Evolutionary conservation across 2,329 filamentous ascomycete species (phyloP).

Genomic region (Sporothrix variecibatus): DNA sequence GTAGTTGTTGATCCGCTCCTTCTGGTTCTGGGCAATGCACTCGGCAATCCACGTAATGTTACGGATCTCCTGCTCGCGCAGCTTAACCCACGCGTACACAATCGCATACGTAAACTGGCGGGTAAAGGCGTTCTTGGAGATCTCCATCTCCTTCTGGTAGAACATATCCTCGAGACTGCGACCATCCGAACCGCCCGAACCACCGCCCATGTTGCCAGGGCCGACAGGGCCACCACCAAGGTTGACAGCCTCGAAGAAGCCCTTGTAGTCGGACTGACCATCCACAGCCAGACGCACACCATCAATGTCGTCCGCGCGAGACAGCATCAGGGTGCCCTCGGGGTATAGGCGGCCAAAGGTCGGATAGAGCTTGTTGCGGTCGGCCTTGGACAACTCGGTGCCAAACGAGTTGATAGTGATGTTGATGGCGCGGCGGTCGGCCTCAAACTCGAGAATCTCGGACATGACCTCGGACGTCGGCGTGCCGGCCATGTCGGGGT

Average conservation of each 20-base stretch:
- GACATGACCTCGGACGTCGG: slow-evolving; percentile 94
- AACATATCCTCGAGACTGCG: slow-evolving; percentile 96
- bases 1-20: slow-evolving; percentile 97
- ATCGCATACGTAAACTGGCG: slow-evolving; percentile 93
- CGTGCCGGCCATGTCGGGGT: slow-evolving; percentile 82
- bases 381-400: slow-evolving; percentile 89
- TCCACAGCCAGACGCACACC: slow-evolving; percentile 92
- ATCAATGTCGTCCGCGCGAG: slow-evolving; percentile 90
- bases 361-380: slow-evolving; percentile 95
- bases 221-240: slow-evolving; percentile 70
- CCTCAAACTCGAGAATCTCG: slow-evolving; percentile 94
- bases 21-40: slow-evolving; percentile 99
- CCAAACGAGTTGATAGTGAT: slow-evolving; percentile 99
- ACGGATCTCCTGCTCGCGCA: slow-evolving; percentile 98
- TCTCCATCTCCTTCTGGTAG: slow-evolving; percentile 99
- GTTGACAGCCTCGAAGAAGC: slow-evolving; percentile 89
- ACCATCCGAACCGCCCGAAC: slow-evolving; percentile 69
- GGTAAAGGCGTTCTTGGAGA: slow-evolving; percentile 92
- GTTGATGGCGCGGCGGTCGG: slow-evolving; percentile 94
- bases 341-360: slow-evolving; percentile 88
- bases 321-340: slow-evolving; percentile 92
- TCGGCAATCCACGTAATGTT: slow-evolving; percentile 99
- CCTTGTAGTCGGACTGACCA: slow-evolving; percentile 89
- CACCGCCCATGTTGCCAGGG: slow-evolving; percentile 82
- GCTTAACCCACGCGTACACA: slow-evolving; percentile 96